These are phyloP conservation scores for Bidens hawaiensis DNA, from an alignment of 140 eudicot species.

Conservation along the genomic window DNA sequence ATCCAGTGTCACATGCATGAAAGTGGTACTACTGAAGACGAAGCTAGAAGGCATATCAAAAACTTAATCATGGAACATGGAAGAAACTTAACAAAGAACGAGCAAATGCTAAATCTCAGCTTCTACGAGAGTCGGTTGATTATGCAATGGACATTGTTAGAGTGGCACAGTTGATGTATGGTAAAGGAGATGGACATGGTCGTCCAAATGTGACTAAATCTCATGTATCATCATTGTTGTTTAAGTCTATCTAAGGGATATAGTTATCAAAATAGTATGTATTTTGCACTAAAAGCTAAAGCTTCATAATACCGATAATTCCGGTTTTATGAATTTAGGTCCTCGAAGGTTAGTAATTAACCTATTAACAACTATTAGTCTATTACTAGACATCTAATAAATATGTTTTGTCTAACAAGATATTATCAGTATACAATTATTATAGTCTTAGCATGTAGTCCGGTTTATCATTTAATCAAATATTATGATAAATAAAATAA, in stretches of 20 bases:
- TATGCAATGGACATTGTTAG: conserved; percentile 24
- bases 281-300: background rate
- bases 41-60: conserved; percentile 35
- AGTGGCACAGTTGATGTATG: conserved; percentile 33
- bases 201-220: conserved; percentile 12
- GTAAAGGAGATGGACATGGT: conserved; percentile 32
- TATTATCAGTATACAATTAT: too few species aligned
- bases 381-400: too few species aligned
- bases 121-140: conserved; percentile 11
- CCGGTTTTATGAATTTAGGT: too few species aligned
- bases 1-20: conserved; percentile 51
- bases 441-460: too few species aligned
- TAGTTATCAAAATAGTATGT: background rate
- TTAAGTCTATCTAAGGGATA: conserved; percentile 8
- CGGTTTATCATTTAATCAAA: too few species aligned
- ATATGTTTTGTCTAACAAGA: too few species aligned
- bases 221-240: conserved; percentile 9
- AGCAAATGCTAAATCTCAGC: conserved; percentile 9
- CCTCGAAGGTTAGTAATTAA: too few species aligned
- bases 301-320: too few species aligned
- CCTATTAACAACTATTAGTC: too few species aligned
- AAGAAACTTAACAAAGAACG: conserved; percentile 40
- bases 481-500: too few species aligned
- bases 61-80: conserved; percentile 45
- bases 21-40: conserved; percentile 40